These are phyloP conservation scores for Immersiporthe knoxdaviesiana DNA, from an alignment of 2,329 filamentous ascomycete species.

Conservation along the genomic window DNA sequence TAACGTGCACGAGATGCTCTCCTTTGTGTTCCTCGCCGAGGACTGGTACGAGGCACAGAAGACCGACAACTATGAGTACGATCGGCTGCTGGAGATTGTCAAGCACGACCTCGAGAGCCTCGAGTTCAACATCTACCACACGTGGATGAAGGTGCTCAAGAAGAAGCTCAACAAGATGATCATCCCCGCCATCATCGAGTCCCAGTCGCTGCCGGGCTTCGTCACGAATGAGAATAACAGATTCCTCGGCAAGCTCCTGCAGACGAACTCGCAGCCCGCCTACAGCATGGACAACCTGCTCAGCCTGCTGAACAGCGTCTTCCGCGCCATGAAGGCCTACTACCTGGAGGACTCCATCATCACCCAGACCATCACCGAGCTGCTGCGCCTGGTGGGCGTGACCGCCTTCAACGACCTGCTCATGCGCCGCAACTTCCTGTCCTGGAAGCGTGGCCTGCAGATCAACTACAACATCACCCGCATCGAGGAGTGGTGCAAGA, in stretches of 20 bases:
- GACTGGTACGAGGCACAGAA: slow-evolving; percentile 99
- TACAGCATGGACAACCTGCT: slow-evolving; percentile 99
- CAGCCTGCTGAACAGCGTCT: slow-evolving; percentile 93
- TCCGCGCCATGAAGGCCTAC: slow-evolving; percentile 98
- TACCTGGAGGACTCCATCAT: slow-evolving; percentile 97
- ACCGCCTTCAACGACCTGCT: slow-evolving; percentile 98
- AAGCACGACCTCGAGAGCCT: slow-evolving; percentile 98
- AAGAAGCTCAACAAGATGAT: slow-evolving; percentile 99
- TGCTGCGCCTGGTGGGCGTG: slow-evolving; percentile 89
- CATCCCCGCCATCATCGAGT: slow-evolving; percentile 98
- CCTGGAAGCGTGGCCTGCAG: slow-evolving; percentile 97
- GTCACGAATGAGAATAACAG: slow-evolving; percentile 98
- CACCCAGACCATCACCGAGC: slow-evolving; percentile 91
- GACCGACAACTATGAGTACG: slow-evolving; percentile 98
- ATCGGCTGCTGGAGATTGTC: slow-evolving; percentile 94
- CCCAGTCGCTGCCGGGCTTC: slow-evolving; percentile 95
- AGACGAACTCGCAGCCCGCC: slow-evolving; percentile 87
- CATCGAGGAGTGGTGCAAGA: slow-evolving; percentile 99
- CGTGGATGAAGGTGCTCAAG: slow-evolving; percentile 99
- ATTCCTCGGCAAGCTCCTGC: slow-evolving; percentile 95
- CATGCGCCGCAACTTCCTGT: slow-evolving; percentile 97
- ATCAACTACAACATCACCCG: slow-evolving; percentile 99
- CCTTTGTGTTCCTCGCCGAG: slow-evolving; percentile 97
- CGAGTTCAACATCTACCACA: slow-evolving; percentile 99
- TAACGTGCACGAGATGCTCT: slow-evolving; percentile 99